Percentiles rank a stretch among this genome's conserved stretches.
phyloP scores from a whole-genome alignment of 2,329 filamentous ascomycete species.

The Amylocarpus encephaloides region DNA sequence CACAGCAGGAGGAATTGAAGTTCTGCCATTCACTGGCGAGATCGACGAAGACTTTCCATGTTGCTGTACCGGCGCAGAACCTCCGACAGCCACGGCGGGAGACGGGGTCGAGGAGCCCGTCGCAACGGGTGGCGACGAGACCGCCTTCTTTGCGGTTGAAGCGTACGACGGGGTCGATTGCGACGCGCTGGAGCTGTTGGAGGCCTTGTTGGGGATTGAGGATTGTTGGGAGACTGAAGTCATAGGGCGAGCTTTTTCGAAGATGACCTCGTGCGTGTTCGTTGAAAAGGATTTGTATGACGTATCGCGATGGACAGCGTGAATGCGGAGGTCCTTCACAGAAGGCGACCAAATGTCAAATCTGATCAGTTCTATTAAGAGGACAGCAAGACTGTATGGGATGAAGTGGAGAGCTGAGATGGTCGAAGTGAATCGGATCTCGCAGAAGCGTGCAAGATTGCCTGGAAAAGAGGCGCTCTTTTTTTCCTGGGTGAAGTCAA shows the following conservation, averaged over 20 bases:
- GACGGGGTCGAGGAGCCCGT: slow-evolving; percentile 49
- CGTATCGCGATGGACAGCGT: slow-evolving; percentile 25
- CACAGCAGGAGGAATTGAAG: slow-evolving; percentile 62
- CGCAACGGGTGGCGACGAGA: slow-evolving; percentile 54
- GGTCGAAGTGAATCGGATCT: slow-evolving; percentile 31
- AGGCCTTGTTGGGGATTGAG: slow-evolving; percentile 40
- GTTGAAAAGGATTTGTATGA: slow-evolving; percentile 23
- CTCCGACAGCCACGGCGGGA: slow-evolving; percentile 49
- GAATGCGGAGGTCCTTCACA: slow-evolving; percentile 20
- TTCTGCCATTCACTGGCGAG: slow-evolving; percentile 81
- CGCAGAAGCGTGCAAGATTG: slow-evolving; percentile 16
- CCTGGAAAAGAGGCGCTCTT: slow-evolving; percentile 18
- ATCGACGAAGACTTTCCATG: slow-evolving; percentile 60
- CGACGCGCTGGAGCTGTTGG: slow-evolving; percentile 48
- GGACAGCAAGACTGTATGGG: slow-evolving; percentile 9
- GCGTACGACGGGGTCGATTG: slow-evolving; percentile 57
- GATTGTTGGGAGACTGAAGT: slow-evolving; percentile 32
- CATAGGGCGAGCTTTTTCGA: slow-evolving; percentile 29
- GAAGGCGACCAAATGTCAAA: slow-evolving; percentile 26
- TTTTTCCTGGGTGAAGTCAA: slow-evolving; percentile 12
- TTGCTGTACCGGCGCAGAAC: slow-evolving; percentile 47
- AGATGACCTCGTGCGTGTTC: slow-evolving; percentile 22
- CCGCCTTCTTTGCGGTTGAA: slow-evolving; percentile 60
- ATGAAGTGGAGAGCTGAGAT: slow-evolving; percentile 22
- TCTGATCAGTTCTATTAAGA: slow-evolving; percentile 17